These are phyloP conservation scores for Thielaviopsis populi DNA, from an alignment of 2,329 filamentous ascomycete genomes.

Conservation along the genomic window DNA sequence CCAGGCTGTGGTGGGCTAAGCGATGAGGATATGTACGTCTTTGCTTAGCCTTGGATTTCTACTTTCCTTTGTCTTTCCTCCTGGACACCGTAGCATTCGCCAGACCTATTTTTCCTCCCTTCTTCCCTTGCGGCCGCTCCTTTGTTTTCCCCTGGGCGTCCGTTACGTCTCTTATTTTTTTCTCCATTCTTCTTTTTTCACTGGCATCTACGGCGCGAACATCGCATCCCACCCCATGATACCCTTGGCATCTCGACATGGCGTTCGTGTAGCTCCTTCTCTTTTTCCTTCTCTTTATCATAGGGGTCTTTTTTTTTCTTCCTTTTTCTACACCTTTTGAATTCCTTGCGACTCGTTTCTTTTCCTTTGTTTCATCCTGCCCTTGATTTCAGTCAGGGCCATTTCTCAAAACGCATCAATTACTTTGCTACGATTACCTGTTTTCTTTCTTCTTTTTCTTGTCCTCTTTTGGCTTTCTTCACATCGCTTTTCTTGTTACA, in stretches of 20 bases:
- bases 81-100: neutral
- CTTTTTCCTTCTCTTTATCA: conserved; percentile 19
- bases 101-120: neutral
- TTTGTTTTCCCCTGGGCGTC: neutral
- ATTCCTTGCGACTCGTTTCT: neutral
- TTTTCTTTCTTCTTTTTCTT: conserved; percentile 5
- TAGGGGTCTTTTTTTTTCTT: conserved; percentile 9
- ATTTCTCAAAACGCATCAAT: conserved; percentile 7
- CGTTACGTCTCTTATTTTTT: conserved; percentile 7
- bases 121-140: conserved; percentile 9
- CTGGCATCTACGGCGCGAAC: conserved; percentile 16
- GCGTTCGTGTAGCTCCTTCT: conserved; percentile 14
- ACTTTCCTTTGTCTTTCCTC: conserved; percentile 11
- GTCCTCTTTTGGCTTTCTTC: neutral
- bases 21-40: conserved; percentile 12
- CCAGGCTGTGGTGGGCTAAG: conserved; percentile 41
- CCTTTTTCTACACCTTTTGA: neutral
- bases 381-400: neutral
- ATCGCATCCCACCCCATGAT: conserved; percentile 16
- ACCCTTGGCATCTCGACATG: conserved; percentile 14
- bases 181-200: conserved; percentile 13
- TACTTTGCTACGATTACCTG: conserved; percentile 10
- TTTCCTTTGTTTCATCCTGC: conserved; percentile 3
- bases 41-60: conserved; percentile 20
- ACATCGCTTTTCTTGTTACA: conserved; percentile 3